Conservation (phyloP, 345 rosid species). For the Camelina neglecta region DNA sequence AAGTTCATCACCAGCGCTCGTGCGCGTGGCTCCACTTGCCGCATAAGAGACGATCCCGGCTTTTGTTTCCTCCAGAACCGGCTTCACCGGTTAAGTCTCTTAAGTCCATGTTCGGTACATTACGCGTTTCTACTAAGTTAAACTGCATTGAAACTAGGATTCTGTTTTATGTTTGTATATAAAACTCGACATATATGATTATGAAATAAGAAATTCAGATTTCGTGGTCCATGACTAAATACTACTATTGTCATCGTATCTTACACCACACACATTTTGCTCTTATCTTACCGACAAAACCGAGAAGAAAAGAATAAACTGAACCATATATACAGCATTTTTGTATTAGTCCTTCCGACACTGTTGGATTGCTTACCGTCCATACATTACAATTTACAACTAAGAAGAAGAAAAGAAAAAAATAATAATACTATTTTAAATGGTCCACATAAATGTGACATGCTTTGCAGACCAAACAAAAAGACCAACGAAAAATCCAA, state of each 20-base stretch:
- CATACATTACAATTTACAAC: not conserved
- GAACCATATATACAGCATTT: not conserved
- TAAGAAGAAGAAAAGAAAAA: not conserved
- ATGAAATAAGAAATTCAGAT: not conserved
- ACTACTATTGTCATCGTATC: not conserved
- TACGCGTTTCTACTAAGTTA: not conserved
- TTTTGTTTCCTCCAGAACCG: not conserved
- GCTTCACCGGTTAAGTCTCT: conserved; percentile 22
- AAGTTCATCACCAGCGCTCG: conserved; percentile 37
- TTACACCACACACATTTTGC: not conserved
- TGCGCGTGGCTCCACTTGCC: conserved; percentile 49
- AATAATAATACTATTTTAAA: not conserved
- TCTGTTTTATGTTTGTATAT: too few relatives aligned
- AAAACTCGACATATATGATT: not conserved
- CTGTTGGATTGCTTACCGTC: not conserved
- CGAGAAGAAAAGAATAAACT: not conserved
- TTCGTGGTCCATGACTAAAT: not conserved
- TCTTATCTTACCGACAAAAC: not conserved
- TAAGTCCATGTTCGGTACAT: conserved; percentile 16
- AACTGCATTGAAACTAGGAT: too few relatives aligned
- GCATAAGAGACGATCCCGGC: not conserved
- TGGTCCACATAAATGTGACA: conserved; percentile 4
- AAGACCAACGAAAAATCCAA: not conserved
- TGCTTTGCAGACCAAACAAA: not conserved
- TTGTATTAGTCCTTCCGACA: not conserved